phyloP scores from a whole-genome alignment of 1,284 basidiomycete genomes.

The Apiotrichum porosum region DNA sequence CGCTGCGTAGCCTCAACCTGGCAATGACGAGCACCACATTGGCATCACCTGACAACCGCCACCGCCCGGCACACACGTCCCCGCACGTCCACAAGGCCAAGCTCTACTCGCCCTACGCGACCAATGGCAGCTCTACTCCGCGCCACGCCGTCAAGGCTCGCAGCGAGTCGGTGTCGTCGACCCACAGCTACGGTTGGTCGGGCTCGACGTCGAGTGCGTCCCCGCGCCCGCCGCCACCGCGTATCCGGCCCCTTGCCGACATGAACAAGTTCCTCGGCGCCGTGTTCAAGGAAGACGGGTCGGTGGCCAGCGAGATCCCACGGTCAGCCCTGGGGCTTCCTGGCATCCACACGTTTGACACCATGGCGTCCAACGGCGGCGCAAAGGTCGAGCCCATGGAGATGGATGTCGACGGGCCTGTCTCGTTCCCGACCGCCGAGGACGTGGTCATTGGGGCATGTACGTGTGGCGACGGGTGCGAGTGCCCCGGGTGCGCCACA shows the following conservation, averaged over 20 bases:
- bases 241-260: constrained; percentile 36
- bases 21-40: constrained; percentile 12
- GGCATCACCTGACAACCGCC: constrained; percentile 34
- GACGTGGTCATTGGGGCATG: constrained; percentile 45
- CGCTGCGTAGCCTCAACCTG: constrained; percentile 1
- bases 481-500: constrained; percentile 46
- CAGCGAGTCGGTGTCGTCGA: constrained; percentile 15
- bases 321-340: constrained; percentile 40
- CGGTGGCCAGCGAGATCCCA: constrained; percentile 31
- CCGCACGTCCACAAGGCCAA: constrained; percentile 47
- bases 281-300: constrained; percentile 38
- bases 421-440: constrained; percentile 41
- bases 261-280: constrained; percentile 40
- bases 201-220: neutral
- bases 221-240: constrained; percentile 10
- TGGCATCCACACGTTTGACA: constrained; percentile 40
- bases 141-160: constrained; percentile 19
- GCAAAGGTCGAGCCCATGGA: constrained; percentile 35
- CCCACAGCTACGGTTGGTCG: constrained; percentile 1
- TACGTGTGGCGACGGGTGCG: constrained; percentile 47
- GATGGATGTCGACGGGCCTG: constrained; percentile 28
- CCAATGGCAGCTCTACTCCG: constrained; percentile 22
- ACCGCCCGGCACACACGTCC: constrained; percentile 43
- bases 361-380: constrained; percentile 30
- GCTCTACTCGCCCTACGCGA: constrained; percentile 47